Evolutionary conservation across 2,329 filamentous ascomycete genomes (phyloP), one percentile per base, ranked within the genome.

Genomic region (Ophiognomonia clavigignenti-juglandacearum): DNA sequence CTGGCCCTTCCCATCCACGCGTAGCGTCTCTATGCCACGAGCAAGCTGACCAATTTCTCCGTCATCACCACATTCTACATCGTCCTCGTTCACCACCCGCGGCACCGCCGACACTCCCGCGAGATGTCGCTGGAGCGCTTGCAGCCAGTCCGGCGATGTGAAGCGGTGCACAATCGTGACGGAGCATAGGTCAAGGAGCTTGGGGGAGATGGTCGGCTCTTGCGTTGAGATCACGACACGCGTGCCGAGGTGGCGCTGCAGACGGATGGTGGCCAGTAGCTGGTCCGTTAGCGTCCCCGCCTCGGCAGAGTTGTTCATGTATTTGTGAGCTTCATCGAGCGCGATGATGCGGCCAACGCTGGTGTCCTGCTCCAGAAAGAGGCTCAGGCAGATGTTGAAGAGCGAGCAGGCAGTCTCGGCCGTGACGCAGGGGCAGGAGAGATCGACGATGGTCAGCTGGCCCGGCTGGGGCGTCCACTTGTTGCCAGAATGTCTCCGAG

Each of bases 311-410:
- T 70, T 67, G 11, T 73, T 77, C 74, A 88, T 81, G 59, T 83
- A 88, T 65, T 90, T 90, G 59, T 93, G 87, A 0, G 87, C 87
- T 59, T 92, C 86, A 52, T 92, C 86, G 0, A 91, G 68, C 0
- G 84, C 85, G 13, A 91, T 64, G 31, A 90, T 69, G 4, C 80
- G 73, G 1, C 83, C 80, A 1, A 72, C 57, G 7, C n/a, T 35
- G 32, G 18, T 35, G n/a, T 35, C 32, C 32, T 35, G 18, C 32
- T 35, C 32, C n/a, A 35, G 32, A 18, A 19, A 35, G 6, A 35
- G 32, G n/a, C 32, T 19, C 7, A 18, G 32, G 18, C n/a, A 35
- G 32, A 35, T 18, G 32, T 35, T 19, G 63, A 92, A 92, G 0
- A 92, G 66, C 0, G 78, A 71, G 57, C 86, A 92, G 0, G 85